A percentile compares a stretch with the other conserved stretches of the same genome.
Conservation (phyloP, 345 rosid species). For the Gossypium mustelinum region DNA sequence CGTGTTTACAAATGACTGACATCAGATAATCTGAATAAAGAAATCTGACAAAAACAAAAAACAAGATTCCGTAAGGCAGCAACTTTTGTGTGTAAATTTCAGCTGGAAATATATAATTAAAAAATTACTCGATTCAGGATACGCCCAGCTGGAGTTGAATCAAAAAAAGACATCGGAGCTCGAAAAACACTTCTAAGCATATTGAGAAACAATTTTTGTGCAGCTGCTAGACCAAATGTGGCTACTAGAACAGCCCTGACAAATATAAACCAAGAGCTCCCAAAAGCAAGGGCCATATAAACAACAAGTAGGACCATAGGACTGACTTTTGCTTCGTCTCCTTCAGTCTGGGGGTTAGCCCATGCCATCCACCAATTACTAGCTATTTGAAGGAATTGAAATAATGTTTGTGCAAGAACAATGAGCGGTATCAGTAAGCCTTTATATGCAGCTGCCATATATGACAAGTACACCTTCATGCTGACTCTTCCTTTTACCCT, state of each 20-base stretch:
- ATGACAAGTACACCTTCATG: constrained; percentile 95
- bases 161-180: constrained; percentile 99
- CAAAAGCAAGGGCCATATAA: constrained; percentile 96
- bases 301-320: constrained; percentile 82
- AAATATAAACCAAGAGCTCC: constrained; percentile 94
- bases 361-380: constrained; percentile 99
- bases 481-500: constrained; percentile 91
- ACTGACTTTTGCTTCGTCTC: constrained; percentile 74
- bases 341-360: constrained; percentile 99
- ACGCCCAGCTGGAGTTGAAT: constrained; percentile 97
- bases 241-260: constrained; percentile 96
- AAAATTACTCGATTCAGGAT: constrained; percentile 82
- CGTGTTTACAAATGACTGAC: constrained; percentile 10
- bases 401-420: constrained; percentile 77
- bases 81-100: too few species aligned
- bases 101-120: too few species aligned
- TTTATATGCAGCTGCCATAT: constrained; percentile 97
- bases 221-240: constrained; percentile 95
- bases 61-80: too few species aligned
- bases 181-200: constrained; percentile 94
- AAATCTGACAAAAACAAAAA: background rate
- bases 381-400: constrained; percentile 97
- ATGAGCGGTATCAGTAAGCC: constrained; percentile 87
- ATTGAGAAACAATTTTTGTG: constrained; percentile 85
- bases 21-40: constrained; percentile 10